These are phyloP conservation scores for Persicaria tinctoria DNA, from an alignment of 148 eudicot species.

Conservation along the genomic window DNA sequence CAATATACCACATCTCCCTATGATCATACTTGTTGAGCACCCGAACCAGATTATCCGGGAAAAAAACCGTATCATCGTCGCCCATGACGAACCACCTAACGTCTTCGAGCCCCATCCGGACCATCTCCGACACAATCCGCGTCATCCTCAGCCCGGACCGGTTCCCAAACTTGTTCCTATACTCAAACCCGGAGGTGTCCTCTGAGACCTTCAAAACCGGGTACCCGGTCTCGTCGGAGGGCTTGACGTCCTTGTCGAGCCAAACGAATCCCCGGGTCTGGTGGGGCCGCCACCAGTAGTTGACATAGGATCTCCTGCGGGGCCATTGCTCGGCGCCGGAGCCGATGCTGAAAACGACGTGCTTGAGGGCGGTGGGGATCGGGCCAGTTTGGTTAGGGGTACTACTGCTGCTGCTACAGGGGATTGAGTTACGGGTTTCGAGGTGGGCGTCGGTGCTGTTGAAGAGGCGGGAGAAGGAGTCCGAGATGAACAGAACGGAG, in stretches of 20 bases:
- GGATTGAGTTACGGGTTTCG: background rate
- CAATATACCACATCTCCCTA: constrained; percentile 47
- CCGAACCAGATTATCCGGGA: constrained; percentile 43
- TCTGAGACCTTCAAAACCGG: constrained; percentile 34
- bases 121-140: constrained; percentile 49
- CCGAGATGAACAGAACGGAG: constrained; percentile 9
- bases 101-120: constrained; percentile 27
- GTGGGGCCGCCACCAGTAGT: constrained; percentile 54
- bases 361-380: constrained; percentile 18
- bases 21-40: constrained; percentile 54
- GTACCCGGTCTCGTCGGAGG: constrained; percentile 4
- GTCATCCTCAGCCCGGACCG: constrained; percentile 45
- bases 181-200: constrained; percentile 27
- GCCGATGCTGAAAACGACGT: constrained; percentile 52
- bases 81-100: constrained; percentile 60
- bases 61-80: constrained; percentile 61
- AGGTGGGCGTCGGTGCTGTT: background rate
- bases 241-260: constrained; percentile 23
- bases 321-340: constrained; percentile 42
- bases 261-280: constrained; percentile 46
- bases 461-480: constrained; percentile 14
- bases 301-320: constrained; percentile 33
- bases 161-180: constrained; percentile 22
- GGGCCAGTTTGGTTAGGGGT: background rate
- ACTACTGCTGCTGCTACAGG: background rate